Evolutionary conservation across 306 rosid species (phyloP), one percentile per base, ranked within the genome.

Genomic region (Quercus gilva): DNA sequence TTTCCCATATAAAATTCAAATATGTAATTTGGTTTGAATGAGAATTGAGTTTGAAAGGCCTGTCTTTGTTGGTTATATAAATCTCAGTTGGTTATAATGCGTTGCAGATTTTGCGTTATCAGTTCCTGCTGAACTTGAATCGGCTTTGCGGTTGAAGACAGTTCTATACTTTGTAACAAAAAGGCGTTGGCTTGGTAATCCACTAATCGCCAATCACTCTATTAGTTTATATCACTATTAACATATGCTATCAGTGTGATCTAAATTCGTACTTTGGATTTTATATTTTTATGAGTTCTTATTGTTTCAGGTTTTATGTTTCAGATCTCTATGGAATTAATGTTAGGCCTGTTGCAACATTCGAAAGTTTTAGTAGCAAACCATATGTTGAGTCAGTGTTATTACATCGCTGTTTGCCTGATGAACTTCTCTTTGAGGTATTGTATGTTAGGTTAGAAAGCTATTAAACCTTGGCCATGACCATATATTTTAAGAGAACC

Each of bases 251-350:
- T 56, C 37, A 55, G 71, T 65, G 6, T 29, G 37, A 33, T 82
- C 33, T 29, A 29, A 29, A 13, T 74, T 77, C 14, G 55, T 28
- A 56, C 41, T 49, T 12, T 23, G 55, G 33, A 9, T 28, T 78
- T 28, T 76, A 69, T 68, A 7, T 57, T 70, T 78, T 64, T 70
- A 67, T 69, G 55, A 41, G 79, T 80, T 84, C 84, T 86, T 71
- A 79, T 59, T 84, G 76, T 82, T 78, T 64, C 84, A 64, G 87
- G 83, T 33, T 19, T 90, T 88, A 41, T 87, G 81, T 85, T 89
- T 82, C 87, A 92, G 97, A 94, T 92, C 99, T 92, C 78, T 92
- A 94, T 79, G 97, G 99, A 33, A 80, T 94, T 73, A 94, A 94
- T 11, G 97, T 94, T 77, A 89, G 97, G 81, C 97, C 99, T n/a